A percentile compares a stretch with the other conserved stretches of the same genome.
Conservation (phyloP, 2,329 filamentous ascomycete genomes). For the Pyrenophora tritici-repentis region DNA sequence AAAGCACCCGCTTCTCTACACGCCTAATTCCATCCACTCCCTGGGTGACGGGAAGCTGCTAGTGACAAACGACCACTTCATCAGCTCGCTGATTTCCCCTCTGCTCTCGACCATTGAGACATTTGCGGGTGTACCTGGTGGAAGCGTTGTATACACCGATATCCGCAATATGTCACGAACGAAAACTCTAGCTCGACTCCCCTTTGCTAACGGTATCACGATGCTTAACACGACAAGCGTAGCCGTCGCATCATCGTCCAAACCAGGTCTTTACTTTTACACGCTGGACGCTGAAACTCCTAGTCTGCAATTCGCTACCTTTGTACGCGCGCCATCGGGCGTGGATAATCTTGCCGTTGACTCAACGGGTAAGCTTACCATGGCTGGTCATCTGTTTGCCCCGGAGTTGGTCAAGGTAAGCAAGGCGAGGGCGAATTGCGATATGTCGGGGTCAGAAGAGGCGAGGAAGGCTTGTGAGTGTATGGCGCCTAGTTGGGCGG, state of each 20-base stretch:
- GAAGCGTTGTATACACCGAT: constrained; percentile 46
- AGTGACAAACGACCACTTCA: constrained; percentile 52
- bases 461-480: constrained; percentile 32
- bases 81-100: constrained; percentile 31
- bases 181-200: constrained; percentile 37
- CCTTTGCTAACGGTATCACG: constrained; percentile 52
- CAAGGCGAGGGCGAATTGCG: constrained; percentile 25
- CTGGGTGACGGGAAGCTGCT: constrained; percentile 42
- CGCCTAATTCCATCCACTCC: constrained; percentile 49
- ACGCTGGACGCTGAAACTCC: constrained; percentile 9
- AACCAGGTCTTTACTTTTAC: constrained; percentile 46
- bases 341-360: constrained; percentile 52
- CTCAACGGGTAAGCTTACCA: constrained; percentile 43
- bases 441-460: constrained; percentile 18
- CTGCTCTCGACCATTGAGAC: constrained; percentile 48
- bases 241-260: constrained; percentile 48
- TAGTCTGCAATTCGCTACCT: constrained; percentile 14
- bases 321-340: constrained; percentile 35
- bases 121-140: constrained; percentile 44
- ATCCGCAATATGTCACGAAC: constrained; percentile 14
- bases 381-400: constrained; percentile 50
- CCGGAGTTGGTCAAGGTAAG: constrained; percentile 35
- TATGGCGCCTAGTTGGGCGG: constrained; percentile 44
- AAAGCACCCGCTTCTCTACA: constrained; percentile 37
- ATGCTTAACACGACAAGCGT: constrained; percentile 45